Evolutionary conservation across 345 rosid genomes (phyloP).

Genomic region (Alliaria petiolata): DNA sequence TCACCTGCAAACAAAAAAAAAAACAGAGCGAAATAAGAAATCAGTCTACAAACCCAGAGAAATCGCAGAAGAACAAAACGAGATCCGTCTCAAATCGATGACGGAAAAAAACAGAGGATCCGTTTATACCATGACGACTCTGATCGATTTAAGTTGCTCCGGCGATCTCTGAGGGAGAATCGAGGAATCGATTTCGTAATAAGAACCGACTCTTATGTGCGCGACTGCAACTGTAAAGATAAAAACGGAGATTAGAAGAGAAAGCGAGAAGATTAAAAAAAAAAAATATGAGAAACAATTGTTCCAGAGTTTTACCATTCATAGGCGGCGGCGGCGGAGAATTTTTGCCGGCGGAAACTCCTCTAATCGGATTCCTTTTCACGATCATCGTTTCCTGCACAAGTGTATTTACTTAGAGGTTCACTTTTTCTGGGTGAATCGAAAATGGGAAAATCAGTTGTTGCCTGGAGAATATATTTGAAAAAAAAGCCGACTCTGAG

Average conservation of each 20-base stretch:
- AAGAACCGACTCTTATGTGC: conserved; percentile 58
- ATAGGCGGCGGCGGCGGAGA: conserved; percentile 13
- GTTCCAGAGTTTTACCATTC: background rate
- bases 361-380: conserved; percentile 26
- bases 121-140: conserved; percentile 62
- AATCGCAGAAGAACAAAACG: background rate
- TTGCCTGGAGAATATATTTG: conserved; percentile 10
- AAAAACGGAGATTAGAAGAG: background rate
- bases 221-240: conserved; percentile 38
- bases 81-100: background rate
- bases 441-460: background rate
- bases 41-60: background rate
- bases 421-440: background rate
- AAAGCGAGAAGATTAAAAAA: background rate
- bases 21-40: background rate
- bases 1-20: conserved; percentile 44
- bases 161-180: conserved; percentile 53
- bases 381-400: conserved; percentile 21
- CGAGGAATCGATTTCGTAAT: conserved; percentile 67
- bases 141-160: conserved; percentile 50
- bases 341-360: conserved; percentile 20
- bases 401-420: background rate
- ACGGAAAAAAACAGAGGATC: background rate
- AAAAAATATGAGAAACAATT: background rate
- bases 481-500: conserved; percentile 13